Conservation (phyloP, 768 basidiomycete genomes). For the Daedaleopsis sinensis region DNA sequence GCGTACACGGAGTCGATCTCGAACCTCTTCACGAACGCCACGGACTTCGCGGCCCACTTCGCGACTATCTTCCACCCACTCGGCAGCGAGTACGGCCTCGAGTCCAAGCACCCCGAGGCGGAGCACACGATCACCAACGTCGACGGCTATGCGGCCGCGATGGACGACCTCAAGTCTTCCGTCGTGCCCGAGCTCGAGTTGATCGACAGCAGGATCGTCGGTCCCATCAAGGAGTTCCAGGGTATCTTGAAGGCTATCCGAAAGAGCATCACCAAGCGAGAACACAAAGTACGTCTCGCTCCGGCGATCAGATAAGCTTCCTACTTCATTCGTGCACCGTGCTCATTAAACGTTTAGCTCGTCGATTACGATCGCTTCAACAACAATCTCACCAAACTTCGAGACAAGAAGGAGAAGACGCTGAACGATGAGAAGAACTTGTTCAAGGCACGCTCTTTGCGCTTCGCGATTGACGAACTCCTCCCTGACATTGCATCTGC, state of each 20-base stretch:
- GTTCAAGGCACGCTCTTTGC: constrained; percentile 70
- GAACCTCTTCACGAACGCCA: constrained; percentile 71
- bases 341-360: constrained; percentile 47
- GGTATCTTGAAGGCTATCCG: constrained; percentile 84
- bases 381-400: constrained; percentile 90
- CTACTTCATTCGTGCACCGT: no score
- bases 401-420: constrained; percentile 98
- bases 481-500: neutral
- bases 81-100: constrained; percentile 76
- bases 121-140: constrained; percentile 80
- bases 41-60: constrained; percentile 67
- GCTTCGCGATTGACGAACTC: constrained; percentile 25
- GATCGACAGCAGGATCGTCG: constrained; percentile 83
- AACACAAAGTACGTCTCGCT: constrained; percentile 76
- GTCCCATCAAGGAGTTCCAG: constrained; percentile 89
- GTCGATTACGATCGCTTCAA: constrained; percentile 96
- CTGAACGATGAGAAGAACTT: constrained; percentile 95
- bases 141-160: constrained; percentile 65
- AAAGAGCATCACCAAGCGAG: constrained; percentile 94
- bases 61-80: constrained; percentile 65
- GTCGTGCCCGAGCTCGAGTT: constrained; percentile 92
- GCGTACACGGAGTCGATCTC: constrained; percentile 80
- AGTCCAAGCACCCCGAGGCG: constrained; percentile 77
- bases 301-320: neutral
- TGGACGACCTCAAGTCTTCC: constrained; percentile 82